Conservation (phyloP, 139 green algal genomes). For the Chlorella sp. region DNA sequence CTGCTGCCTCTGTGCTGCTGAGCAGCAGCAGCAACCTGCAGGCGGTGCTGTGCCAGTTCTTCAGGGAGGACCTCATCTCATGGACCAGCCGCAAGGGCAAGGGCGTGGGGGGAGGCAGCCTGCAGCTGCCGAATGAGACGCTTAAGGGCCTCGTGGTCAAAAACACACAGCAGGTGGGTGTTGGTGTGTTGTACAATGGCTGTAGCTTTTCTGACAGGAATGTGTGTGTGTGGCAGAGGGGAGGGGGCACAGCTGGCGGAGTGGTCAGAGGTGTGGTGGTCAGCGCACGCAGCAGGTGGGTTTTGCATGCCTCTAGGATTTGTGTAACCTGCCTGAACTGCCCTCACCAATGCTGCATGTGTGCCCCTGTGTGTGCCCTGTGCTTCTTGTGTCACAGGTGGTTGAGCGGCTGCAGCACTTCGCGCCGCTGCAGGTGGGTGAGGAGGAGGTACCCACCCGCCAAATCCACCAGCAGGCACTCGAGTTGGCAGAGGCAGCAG, state of each 20-base stretch:
- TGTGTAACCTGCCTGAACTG: too few relatives aligned
- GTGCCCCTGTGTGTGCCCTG: too few relatives aligned
- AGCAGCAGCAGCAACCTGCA: slow-evolving; percentile 35
- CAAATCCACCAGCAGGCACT: slow-evolving; percentile 27
- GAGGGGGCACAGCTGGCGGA: too few relatives aligned
- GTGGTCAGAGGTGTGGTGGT: too few relatives aligned
- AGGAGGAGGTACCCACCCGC: background rate
- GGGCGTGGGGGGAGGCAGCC: background rate
- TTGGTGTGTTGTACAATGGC: background rate
- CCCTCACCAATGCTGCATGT: too few relatives aligned
- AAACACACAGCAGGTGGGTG: too few relatives aligned
- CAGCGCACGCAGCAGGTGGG: too few relatives aligned
- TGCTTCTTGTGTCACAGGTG: too few relatives aligned
- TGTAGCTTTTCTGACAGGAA: background rate
- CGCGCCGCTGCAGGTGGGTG: slow-evolving; percentile 1
- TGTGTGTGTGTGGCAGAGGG: slow-evolving; percentile 18
- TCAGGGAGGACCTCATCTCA: slow-evolving; percentile 52
- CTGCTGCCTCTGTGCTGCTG: too few relatives aligned
- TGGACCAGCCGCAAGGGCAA: slow-evolving; percentile 7
- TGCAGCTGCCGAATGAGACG: too few relatives aligned
- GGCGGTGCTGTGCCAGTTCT: slow-evolving; percentile 77
- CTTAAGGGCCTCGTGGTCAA: background rate
- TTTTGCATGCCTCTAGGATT: too few relatives aligned
- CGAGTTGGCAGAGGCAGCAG: slow-evolving; percentile 73
- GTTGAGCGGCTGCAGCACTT: slow-evolving; percentile 28